Evolutionary conservation across 202 grass and related monocot species (phyloP), one percentile per base, ranked within the genome.

Genomic region (Bolboschoenoplectus hybrid): DNA sequence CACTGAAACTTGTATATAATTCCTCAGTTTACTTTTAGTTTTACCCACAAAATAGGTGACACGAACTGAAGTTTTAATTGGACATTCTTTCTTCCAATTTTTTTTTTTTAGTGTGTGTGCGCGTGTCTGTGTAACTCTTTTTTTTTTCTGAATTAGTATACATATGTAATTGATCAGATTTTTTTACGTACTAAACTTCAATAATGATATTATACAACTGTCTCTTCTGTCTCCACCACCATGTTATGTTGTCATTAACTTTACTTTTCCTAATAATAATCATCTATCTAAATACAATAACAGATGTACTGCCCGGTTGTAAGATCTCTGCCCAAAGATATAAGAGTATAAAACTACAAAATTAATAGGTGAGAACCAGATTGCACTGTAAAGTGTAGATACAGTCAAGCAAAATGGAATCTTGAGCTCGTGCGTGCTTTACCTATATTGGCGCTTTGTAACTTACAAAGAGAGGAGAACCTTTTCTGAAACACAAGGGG

Each of bases 351-450:
- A 26, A 26, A 26, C 26, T 26, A 26, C 26, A 26, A 26, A 75
- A 35, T 75, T 34, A 14, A 32, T 52, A 75, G 72, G 46, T 75
- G 11, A 14, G 73, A 38, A 14, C 12, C 12, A 77, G 2, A 36
- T 39, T 78, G 51, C 40, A 78, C 51, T 78, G 74, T 52, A 78
- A 78, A 78, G 51, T 78, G 74, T 16, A 56, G 0, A 78, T 40
- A 78, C 16, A 57, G 20, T 56, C 50, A 40, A 78, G 35, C 49
- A 38, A 78, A 78, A n/a, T 78, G 35, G 74, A 78, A 78, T 78
- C 74, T 78, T 58, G 51, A 57, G 26, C 51, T 78, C 51, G 51
- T 78, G 51, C 51, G 2, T 8, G 50, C 71, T 74, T 34, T 9
- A 8, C 1, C 65, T 67, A 34, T 67, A 34, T 76, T 14, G 72